A percentile compares a stretch with the other conserved stretches of the same genome.
These are phyloP conservation scores for Rhodomyrtus psidioides DNA, from an alignment of 441 rosid species.

Conservation along the genomic window DNA sequence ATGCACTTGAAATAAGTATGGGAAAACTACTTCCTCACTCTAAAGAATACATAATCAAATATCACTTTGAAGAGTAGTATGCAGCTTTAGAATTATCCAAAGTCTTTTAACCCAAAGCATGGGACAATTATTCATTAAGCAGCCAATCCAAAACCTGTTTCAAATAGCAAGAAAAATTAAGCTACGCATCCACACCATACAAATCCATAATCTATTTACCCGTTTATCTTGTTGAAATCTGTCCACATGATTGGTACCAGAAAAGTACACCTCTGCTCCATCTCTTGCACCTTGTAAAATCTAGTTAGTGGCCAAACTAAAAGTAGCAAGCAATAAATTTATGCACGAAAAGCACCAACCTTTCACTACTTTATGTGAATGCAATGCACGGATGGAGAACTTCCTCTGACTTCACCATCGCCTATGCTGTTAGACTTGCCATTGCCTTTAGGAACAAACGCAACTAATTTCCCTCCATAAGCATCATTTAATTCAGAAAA, in stretches of 20 bases:
- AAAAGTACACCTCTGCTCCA: not conserved
- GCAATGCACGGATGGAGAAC: too few relatives aligned
- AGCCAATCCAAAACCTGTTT: not conserved
- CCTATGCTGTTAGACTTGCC: too few relatives aligned
- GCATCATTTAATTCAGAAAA: constrained; percentile 73
- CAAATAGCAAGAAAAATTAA: not conserved
- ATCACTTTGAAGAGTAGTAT: not conserved
- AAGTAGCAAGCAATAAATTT: too few relatives aligned
- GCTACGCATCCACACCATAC: not conserved
- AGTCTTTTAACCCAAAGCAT: not conserved
- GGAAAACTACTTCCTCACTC: not conserved
- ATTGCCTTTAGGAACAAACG: constrained; percentile 42
- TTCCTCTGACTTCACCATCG: too few relatives aligned
- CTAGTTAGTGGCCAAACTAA: not conserved
- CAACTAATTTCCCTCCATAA: constrained; percentile 67
- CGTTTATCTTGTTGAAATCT: not conserved
- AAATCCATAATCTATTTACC: not conserved
- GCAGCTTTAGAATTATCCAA: not conserved
- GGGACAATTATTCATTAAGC: not conserved
- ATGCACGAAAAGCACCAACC: too few relatives aligned
- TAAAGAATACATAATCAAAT: not conserved
- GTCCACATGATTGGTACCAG: not conserved
- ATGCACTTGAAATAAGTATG: not conserved
- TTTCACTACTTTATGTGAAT: too few relatives aligned
- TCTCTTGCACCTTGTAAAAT: not conserved